These are phyloP conservation scores for Citrullus colocynthis DNA, from an alignment of 306 rosid genomes.

Conservation along the genomic window DNA sequence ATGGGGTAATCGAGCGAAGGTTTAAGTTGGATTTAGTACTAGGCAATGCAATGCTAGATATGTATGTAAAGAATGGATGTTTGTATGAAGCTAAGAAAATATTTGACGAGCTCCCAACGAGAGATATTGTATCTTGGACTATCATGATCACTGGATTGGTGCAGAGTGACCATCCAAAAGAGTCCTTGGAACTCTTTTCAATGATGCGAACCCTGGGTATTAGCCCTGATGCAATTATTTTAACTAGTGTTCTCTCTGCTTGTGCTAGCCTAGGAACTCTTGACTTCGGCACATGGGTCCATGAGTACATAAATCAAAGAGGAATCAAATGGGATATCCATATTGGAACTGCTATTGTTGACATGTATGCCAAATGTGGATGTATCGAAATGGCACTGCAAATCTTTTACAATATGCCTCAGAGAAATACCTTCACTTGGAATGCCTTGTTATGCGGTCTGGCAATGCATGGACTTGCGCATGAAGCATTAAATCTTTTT, in stretches of 20 bases:
- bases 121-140: slow-evolving; percentile 66
- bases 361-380: slow-evolving; percentile 76
- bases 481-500: slow-evolving; percentile 40
- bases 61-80: slow-evolving; percentile 55
- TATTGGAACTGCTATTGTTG: slow-evolving; percentile 58
- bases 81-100: slow-evolving; percentile 38
- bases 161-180: slow-evolving; percentile 43
- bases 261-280: slow-evolving; percentile 71
- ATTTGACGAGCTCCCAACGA: slow-evolving; percentile 45
- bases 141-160: slow-evolving; percentile 57
- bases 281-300: slow-evolving; percentile 64
- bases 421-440: slow-evolving; percentile 58
- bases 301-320: slow-evolving; percentile 37
- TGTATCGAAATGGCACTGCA: slow-evolving; percentile 40
- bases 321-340: slow-evolving; percentile 56
- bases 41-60: slow-evolving; percentile 60
- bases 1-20: slow-evolving; percentile 39
- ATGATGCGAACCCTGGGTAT: slow-evolving; percentile 38
- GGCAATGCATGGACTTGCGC: slow-evolving; percentile 53
- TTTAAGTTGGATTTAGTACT: slow-evolving; percentile 28
- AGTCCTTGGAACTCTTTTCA: slow-evolving; percentile 46
- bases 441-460: slow-evolving; percentile 58
- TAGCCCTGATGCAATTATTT: slow-evolving; percentile 44
- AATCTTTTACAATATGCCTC: slow-evolving; percentile 35
- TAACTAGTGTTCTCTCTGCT: slow-evolving; percentile 62